Evolutionary conservation across 2,329 filamentous ascomycete genomes (phyloP), one percentile per base, ranked within the genome.

Genomic region (Aureobasidium sp.): DNA sequence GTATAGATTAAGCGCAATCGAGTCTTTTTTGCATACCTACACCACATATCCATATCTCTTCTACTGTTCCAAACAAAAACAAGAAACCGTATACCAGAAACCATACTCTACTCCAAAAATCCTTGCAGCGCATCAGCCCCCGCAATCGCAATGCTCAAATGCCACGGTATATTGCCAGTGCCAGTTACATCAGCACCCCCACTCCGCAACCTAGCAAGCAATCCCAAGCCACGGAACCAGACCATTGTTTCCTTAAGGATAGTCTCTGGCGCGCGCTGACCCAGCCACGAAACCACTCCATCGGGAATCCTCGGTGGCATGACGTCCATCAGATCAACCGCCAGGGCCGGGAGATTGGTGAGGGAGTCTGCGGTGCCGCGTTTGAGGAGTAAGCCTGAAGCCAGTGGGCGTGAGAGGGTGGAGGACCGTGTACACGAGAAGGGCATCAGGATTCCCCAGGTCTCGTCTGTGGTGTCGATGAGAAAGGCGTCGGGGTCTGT

Each of bases 401-500:
- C 75, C 20, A 79, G 70, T 5, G 71, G 71, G 15, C 61, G 55
- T 12, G 61, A 41, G 3, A 64, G 47, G 12, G 57, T 37, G 69
- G 71, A 75, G 0, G 73, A 66, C n/a, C 75, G 80, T 70, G 90
- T 87, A 0, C 84, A 58, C 12, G 55, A 52, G 27, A 66, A 64
- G 20, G 62, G 81, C 45, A 89, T 80, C 17, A 94, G 78, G 5
- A 89, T 82, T 22, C 87, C 89, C 87, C 88, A 93, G 0, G 84
- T 88, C 65, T 90, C 87, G 68, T 94, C 90, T 0, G 85, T 86
- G 1, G 84, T 74, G 69, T 94, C 89, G 20, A 89, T 76, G 12
- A 95, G 81, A 22, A 87, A 83, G 0, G 87, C 84, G 62, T 92
- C 88, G 1, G 79, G 79, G 63, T 88, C 85, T 81, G 17, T 73